Conservation (phyloP, 208 protist species). For the Wallacemonas rigidus region DNA sequence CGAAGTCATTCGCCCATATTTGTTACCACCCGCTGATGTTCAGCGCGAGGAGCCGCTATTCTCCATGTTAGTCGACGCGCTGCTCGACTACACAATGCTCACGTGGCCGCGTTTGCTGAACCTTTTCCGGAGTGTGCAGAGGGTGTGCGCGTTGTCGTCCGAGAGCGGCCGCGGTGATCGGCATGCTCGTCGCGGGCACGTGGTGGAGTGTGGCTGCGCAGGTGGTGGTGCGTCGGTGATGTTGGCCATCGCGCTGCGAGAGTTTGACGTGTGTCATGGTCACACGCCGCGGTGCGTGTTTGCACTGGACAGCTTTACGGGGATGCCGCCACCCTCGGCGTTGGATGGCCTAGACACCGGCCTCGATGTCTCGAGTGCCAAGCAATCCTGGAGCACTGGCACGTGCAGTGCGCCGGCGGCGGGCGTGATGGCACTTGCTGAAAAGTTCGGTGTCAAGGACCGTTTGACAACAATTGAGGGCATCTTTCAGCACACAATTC, state of each 20-base stretch:
- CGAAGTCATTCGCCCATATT: slow-evolving; percentile 27
- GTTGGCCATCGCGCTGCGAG: slow-evolving; percentile 52
- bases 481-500: slow-evolving; percentile 55
- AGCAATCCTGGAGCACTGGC: slow-evolving; percentile 60
- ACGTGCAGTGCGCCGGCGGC: slow-evolving; percentile 51
- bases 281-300: slow-evolving; percentile 40
- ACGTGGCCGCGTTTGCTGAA: slow-evolving; percentile 70
- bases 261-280: slow-evolving; percentile 26
- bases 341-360: slow-evolving; percentile 24
- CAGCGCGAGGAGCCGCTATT: slow-evolving; percentile 56
- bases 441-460: slow-evolving; percentile 60
- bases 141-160: slow-evolving; percentile 16
- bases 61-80: slow-evolving; percentile 61
- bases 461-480: slow-evolving; percentile 51
- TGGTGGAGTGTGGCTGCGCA: slow-evolving; percentile 81
- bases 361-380: slow-evolving; percentile 6
- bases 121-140: slow-evolving; percentile 41
- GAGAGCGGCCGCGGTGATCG: not conserved
- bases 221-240: slow-evolving; percentile 70
- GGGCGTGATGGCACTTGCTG: slow-evolving; percentile 50
- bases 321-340: slow-evolving; percentile 65
- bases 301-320: slow-evolving; percentile 69
- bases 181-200: slow-evolving; percentile 16
- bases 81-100: slow-evolving; percentile 82
- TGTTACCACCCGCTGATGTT: slow-evolving; percentile 56